Base-by-base conservation (phyloP, 345 rosid species). In the Hibiscus tridactylites region DNA sequence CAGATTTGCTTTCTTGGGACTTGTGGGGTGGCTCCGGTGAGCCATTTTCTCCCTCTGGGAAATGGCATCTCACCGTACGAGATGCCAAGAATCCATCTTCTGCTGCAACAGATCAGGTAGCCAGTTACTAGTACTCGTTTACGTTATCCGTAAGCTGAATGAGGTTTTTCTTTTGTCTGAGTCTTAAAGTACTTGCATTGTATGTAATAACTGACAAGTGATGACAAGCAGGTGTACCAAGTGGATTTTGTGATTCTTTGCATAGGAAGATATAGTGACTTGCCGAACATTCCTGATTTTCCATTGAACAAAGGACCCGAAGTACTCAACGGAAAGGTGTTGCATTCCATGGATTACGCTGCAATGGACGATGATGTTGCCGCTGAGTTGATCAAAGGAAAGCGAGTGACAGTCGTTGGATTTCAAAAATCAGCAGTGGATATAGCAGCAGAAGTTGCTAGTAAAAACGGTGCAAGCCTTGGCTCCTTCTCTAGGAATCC, bases 371-470 rank as follows among this genome's bases (percentile, higher is more conserved):
- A 73, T 66, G 15, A 59, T 10, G 31, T 35, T 37, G 75, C 76
- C 5, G 56, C 70, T 4, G 74, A 81, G 4, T 59, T 83, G 29
- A 76, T 84, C 64, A 67, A 71, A 67, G 56, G 70, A 28, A 79
- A 81, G 71, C 72, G 63, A 71, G 68, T 81, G 37, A 63, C 81
- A 3, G 52, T 81, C 15, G 26, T 84, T 2, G 85, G 83, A 26
- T 77, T 79, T 5, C 65, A 72, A 8, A 82, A 82, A 68, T 68
- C 83, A 62, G 83, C 83, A 29, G 39, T 67, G 58, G 85, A 84
- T 53, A 63, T 84, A n/a, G 84, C 85, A 46, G 74, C 75, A 11
- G 78, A 84, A 70, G 81, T 83, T 75, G 81, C 85, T 56, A 59
- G 8, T 2, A 54, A 24, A 69, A 84, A 82, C 49, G 85, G 81